Evolutionary conservation across 2,329 filamentous ascomycete genomes (phyloP).

Genomic region (Uncinocarpus reesii): DNA sequence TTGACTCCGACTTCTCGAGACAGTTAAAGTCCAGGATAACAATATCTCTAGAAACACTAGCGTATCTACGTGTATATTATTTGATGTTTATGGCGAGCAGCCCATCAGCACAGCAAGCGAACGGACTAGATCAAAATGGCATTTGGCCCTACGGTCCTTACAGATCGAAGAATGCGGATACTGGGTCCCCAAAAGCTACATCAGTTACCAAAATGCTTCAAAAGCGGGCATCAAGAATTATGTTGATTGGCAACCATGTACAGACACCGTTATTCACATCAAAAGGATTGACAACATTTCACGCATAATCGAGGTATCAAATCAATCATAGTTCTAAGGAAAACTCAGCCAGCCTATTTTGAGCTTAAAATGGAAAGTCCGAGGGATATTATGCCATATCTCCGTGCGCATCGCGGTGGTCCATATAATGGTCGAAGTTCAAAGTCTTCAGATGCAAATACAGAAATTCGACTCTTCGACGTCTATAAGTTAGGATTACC

Average conservation of each 20-base stretch:
- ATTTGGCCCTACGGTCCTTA: too few species aligned
- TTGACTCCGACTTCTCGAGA: too few species aligned
- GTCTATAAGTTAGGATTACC: slow-evolving; percentile 35
- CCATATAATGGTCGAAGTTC: background rate
- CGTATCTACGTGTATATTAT: too few species aligned
- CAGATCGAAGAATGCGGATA: too few species aligned
- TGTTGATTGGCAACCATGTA: slow-evolving; percentile 4
- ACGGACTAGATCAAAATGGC: too few species aligned
- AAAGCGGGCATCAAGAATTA: background rate
- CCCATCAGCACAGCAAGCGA: too few species aligned
- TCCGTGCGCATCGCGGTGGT: background rate
- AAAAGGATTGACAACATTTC: background rate
- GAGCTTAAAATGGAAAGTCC: background rate
- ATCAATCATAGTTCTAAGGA: slow-evolving; percentile 1
- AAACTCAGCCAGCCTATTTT: background rate
- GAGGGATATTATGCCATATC: background rate
- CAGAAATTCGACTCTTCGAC: background rate
- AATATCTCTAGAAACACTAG: too few species aligned
- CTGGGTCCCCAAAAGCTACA: too few species aligned
- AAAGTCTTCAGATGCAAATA: background rate
- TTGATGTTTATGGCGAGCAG: too few species aligned
- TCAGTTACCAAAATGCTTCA: background rate
- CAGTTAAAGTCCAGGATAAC: too few species aligned
- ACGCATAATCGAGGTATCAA: slow-evolving; percentile 2
- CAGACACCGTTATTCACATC: slow-evolving; percentile 9